Evolutionary conservation across 2,329 filamentous ascomycete species (phyloP), one percentile per base, ranked within the genome.

Genomic region (Aspergillus amoenus): DNA sequence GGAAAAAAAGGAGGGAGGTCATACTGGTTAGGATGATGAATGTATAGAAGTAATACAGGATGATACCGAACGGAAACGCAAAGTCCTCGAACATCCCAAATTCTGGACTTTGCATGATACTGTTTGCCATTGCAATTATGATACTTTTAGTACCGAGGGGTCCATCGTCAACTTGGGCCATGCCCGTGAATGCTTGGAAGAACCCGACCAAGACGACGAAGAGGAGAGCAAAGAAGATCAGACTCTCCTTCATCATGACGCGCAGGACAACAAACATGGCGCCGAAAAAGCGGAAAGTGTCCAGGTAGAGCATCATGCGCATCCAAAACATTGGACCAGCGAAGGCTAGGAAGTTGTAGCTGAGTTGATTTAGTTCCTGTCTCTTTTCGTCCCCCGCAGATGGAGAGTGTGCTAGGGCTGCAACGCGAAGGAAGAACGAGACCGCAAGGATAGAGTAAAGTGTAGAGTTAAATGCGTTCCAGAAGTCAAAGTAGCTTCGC

Each of bases 191-290:
- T 0, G 90, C 92, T 76, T 99, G 94, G 56, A 97, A 81, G 76
- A 99, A 99, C 11, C 85, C 78, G 24, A 76, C 68, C 57, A 96
- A 82, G 57, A 99, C 88, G 52, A 97, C 87, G 50, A 89, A 79
- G 9, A 99, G 82, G 17, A 99, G 81, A 1, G 93, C 91, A 69
- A 99, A 99, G 81, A 99, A 99, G 63, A 97, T 97, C 65, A 97
- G 81, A 0, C 90, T 95, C 74, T 93, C 89, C 69, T 91, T 91
- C 89, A 93, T 93, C 90, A 93, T 93, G 51, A 93, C 89, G 73
- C 97, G 96, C 44, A 99, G 81, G 2, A 99, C 93, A 2, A 99
- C 93, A 1, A 99, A 84, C 94, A 99, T 99, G 49, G 93, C 92
- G 22, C 94, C 94, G 68, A 99, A 99, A 80, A 99, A 99, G 55